A percentile compares a stretch with the other conserved stretches of the same genome.
These are phyloP conservation scores for Populus hybrid DNA, from an alignment of 441 rosid species.

Conservation along the genomic window DNA sequence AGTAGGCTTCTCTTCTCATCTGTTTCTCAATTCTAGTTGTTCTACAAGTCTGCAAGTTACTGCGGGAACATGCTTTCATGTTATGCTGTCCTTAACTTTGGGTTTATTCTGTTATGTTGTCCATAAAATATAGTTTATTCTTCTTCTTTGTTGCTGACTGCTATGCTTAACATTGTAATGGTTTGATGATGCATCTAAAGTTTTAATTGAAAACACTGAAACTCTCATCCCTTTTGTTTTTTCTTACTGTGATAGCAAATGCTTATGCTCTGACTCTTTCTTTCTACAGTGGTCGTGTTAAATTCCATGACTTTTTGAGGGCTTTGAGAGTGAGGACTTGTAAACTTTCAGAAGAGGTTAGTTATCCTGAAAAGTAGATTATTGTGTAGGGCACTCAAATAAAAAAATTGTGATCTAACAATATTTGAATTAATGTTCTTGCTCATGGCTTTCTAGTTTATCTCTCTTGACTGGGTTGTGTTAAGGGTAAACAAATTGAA, in stretches of 20 bases:
- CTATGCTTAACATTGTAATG: background rate
- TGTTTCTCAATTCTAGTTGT: background rate
- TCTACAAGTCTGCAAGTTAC: background rate
- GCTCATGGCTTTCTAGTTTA: background rate
- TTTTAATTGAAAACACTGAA: background rate
- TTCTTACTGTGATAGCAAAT: background rate
- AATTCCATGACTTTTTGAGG: slow-evolving; percentile 50
- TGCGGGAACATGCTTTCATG: background rate
- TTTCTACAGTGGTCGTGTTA: slow-evolving; percentile 73
- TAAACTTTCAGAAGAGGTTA: slow-evolving; percentile 64
- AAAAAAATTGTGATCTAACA: background rate
- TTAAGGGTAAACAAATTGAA: background rate
- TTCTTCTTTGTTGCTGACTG: background rate
- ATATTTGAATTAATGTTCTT: background rate
- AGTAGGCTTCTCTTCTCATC: background rate
- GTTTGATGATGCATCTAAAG: background rate
- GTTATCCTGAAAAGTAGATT: slow-evolving; percentile 13
- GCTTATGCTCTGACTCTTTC: slow-evolving; percentile 6
- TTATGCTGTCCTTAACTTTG: background rate
- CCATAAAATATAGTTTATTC: background rate
- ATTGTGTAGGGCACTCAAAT: background rate
- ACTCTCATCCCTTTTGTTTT: background rate
- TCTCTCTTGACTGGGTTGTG: background rate
- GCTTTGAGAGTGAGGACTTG: slow-evolving; percentile 58
- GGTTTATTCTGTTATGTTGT: background rate